These are phyloP conservation scores for Cymodocea nodosa DNA, from an alignment of 116 monocot species.

Conservation along the genomic window DNA sequence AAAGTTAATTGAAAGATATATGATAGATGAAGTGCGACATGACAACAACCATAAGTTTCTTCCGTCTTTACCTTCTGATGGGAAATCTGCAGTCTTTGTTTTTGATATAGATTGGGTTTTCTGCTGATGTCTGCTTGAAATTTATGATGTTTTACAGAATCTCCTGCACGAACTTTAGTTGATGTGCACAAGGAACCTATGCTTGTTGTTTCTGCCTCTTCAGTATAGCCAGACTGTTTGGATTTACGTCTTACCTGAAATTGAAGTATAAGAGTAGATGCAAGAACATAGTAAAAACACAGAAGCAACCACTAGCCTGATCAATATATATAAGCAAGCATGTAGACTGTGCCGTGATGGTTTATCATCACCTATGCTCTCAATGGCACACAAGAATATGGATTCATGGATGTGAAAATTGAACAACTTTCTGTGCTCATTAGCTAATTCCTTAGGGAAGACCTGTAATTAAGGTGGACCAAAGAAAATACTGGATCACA, in stretches of 20 bases:
- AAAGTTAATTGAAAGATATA: too few relatives aligned
- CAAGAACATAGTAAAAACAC: background rate
- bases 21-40: too few relatives aligned
- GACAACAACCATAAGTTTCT: too few relatives aligned
- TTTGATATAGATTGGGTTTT: constrained; percentile 18
- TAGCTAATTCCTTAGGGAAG: too few relatives aligned
- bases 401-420: background rate
- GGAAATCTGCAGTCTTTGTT: constrained; percentile 24
- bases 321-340: background rate
- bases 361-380: background rate
- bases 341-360: background rate
- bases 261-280: background rate
- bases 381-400: background rate
- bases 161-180: constrained; percentile 52
- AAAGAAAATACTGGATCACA: background rate
- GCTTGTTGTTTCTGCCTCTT: constrained; percentile 15
- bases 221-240: constrained; percentile 4
- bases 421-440: too few relatives aligned
- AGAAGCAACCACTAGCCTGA: background rate
- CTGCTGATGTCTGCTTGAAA: constrained; percentile 21
- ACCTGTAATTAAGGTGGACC: background rate
- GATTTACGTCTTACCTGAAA: constrained; percentile 37
- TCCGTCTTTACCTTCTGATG: constrained; percentile 43
- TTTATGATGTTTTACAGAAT: constrained; percentile 30
- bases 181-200: constrained; percentile 34